Conservation (phyloP, 768 basidiomycete species). For the Pulveroboletus sp. region DNA sequence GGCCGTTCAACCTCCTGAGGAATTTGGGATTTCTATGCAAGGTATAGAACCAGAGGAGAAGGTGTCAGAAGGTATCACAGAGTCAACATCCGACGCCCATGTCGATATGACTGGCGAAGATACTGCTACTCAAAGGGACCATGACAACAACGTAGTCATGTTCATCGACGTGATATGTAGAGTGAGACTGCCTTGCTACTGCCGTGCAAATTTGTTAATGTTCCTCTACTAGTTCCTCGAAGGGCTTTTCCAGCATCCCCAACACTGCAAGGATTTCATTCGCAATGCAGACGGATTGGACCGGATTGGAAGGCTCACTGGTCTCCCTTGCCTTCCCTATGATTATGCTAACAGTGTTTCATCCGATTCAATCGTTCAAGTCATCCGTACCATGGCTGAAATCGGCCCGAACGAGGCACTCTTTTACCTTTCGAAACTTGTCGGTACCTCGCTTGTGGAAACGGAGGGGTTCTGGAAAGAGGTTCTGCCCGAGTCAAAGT, state of each 20-base stretch:
- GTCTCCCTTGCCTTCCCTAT: slow-evolving; percentile 83
- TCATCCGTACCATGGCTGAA: slow-evolving; percentile 87
- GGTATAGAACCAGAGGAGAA: slow-evolving; percentile 32
- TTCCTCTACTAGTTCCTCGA: slow-evolving; percentile 68
- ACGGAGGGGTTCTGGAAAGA: slow-evolving; percentile 72
- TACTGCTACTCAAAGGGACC: slow-evolving; percentile 43
- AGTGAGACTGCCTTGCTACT: slow-evolving; percentile 40
- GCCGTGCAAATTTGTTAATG: slow-evolving; percentile 3
- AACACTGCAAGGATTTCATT: slow-evolving; percentile 90
- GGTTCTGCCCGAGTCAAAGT: slow-evolving; percentile 52
- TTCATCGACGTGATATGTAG: slow-evolving; percentile 79
- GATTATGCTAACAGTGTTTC: slow-evolving; percentile 84
- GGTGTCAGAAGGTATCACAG: slow-evolving; percentile 19
- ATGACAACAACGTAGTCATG: slow-evolving; percentile 74
- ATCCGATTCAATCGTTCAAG: slow-evolving; percentile 84
- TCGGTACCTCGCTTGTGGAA: slow-evolving; percentile 64
- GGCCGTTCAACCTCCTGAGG: slow-evolving; percentile 22
- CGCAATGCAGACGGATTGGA: slow-evolving; percentile 68
- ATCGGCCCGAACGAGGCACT: slow-evolving; percentile 78
- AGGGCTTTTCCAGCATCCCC: slow-evolving; percentile 89
- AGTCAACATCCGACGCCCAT: slow-evolving; percentile 13
- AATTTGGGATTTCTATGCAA: slow-evolving; percentile 48
- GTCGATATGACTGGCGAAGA: slow-evolving; percentile 30
- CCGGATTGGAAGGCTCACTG: slow-evolving; percentile 72
- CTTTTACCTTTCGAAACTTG: slow-evolving; percentile 63